Conservation (phyloP, 2,329 filamentous ascomycete species). For the Lachnellula arida region DNA sequence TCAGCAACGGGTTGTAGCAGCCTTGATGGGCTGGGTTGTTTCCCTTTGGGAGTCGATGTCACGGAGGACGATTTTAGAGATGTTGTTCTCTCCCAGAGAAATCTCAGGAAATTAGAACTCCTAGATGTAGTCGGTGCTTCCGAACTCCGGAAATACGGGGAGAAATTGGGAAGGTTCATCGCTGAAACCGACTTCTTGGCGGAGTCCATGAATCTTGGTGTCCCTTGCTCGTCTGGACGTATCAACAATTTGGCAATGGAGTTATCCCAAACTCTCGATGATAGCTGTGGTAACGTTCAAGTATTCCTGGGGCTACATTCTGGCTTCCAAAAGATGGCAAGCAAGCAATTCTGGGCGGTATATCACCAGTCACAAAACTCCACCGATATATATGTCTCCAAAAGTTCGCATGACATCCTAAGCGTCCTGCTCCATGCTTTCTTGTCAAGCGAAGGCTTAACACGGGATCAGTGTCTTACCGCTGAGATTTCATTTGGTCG, state of each 20-base stretch:
- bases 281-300: slow-evolving; percentile 3
- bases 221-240: neutral
- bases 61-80: slow-evolving; percentile 39
- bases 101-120: slow-evolving; percentile 37
- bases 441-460: slow-evolving; percentile 37
- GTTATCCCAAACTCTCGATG: neutral
- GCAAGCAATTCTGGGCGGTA: slow-evolving; percentile 39
- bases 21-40: slow-evolving; percentile 40
- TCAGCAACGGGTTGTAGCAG: slow-evolving; percentile 33
- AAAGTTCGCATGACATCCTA: slow-evolving; percentile 38
- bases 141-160: slow-evolving; percentile 7
- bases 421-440: slow-evolving; percentile 43
- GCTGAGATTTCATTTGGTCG: slow-evolving; percentile 35
- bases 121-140: slow-evolving; percentile 24
- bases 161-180: slow-evolving; percentile 6
- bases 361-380: slow-evolving; percentile 18
- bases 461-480: slow-evolving; percentile 38
- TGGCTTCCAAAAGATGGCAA: slow-evolving; percentile 35
- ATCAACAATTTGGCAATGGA: slow-evolving; percentile 6
- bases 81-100: slow-evolving; percentile 40
- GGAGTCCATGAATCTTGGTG: neutral
- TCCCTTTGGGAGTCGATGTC: slow-evolving; percentile 41
- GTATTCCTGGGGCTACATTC: slow-evolving; percentile 38
- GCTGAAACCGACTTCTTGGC: neutral
- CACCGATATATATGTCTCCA: slow-evolving; percentile 38